phyloP scores from a whole-genome alignment of 2,329 filamentous ascomycete genomes.

The Raffaelea deltoideospora region DNA sequence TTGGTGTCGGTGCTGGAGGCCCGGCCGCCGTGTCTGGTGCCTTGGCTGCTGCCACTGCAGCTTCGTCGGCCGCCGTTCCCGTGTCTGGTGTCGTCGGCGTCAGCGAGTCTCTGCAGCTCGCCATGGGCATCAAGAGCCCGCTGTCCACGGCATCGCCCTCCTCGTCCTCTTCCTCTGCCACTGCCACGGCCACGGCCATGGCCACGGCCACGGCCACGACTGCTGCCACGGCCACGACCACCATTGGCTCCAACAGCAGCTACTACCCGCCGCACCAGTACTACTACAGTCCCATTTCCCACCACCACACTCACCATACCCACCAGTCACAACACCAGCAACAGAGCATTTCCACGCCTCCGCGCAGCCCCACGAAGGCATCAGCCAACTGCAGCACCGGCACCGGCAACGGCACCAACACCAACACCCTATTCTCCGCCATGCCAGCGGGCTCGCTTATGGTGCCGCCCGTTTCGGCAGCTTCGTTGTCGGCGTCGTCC shows the following conservation, averaged over 20 bases:
- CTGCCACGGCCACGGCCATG: not conserved
- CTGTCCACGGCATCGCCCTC: no score
- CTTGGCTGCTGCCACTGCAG: slow-evolving; percentile 1
- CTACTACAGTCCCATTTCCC: no score
- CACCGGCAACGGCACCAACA: not conserved
- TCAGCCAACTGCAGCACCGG: slow-evolving; percentile 16
- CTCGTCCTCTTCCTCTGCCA: no score
- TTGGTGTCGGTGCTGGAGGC: not conserved
- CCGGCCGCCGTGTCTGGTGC: not conserved
- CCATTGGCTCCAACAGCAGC: no score
- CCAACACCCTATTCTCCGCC: slow-evolving; percentile 15
- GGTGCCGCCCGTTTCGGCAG: slow-evolving; percentile 1
- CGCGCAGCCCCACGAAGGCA: slow-evolving; percentile 40
- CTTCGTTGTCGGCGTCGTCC: slow-evolving; percentile 18
- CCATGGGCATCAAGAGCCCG: slow-evolving; percentile 24
- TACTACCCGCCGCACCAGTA: no score
- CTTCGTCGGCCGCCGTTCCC: not conserved
- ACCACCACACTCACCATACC: no score
- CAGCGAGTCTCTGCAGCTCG: slow-evolving; percentile 26
- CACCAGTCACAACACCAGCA: not conserved
- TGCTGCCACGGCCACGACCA: slow-evolving; percentile 13
- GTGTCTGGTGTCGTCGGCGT: slow-evolving; percentile 14
- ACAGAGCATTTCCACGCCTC: slow-evolving; percentile 37
- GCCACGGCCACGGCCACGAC: slow-evolving; percentile 7
- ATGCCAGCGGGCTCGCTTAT: no score